Conservation (phyloP, 805 yeast genomes). For the Zygosaccharomyces kombuchaensis region DNA sequence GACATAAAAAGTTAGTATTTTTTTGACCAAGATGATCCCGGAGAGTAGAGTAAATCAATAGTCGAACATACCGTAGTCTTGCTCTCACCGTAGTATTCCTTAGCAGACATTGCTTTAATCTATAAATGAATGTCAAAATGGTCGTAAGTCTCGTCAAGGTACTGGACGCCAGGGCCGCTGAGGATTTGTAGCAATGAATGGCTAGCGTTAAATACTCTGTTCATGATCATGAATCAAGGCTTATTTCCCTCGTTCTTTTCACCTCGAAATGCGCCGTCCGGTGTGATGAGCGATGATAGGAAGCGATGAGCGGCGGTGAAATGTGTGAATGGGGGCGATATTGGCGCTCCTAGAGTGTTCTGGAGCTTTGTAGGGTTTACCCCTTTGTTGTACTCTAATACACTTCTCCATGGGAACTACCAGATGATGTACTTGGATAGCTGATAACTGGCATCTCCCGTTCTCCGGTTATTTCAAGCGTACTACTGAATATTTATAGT, state of each 20-base stretch:
- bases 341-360: too few species aligned
- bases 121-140: background rate
- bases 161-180: background rate
- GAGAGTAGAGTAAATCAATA: background rate
- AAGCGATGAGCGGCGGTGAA: too few species aligned
- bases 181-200: background rate
- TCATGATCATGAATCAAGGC: background rate
- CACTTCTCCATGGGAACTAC: too few species aligned
- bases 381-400: too few species aligned
- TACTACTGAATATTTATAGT: too few species aligned
- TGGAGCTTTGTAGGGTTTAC: too few species aligned
- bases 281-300: background rate
- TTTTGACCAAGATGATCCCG: background rate
- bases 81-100: constrained; percentile 23
- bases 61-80: constrained; percentile 13
- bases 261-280: background rate
- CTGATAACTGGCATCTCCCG: too few species aligned
- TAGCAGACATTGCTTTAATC: constrained; percentile 26
- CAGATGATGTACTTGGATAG: too few species aligned
- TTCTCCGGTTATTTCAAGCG: too few species aligned
- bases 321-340: too few species aligned
- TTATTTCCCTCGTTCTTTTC: background rate
- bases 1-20: background rate
- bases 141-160: background rate
- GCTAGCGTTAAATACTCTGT: background rate